Evolutionary conservation across 2,329 filamentous ascomycete genomes (phyloP).

Genomic region (Domatiomyces globalis): DNA sequence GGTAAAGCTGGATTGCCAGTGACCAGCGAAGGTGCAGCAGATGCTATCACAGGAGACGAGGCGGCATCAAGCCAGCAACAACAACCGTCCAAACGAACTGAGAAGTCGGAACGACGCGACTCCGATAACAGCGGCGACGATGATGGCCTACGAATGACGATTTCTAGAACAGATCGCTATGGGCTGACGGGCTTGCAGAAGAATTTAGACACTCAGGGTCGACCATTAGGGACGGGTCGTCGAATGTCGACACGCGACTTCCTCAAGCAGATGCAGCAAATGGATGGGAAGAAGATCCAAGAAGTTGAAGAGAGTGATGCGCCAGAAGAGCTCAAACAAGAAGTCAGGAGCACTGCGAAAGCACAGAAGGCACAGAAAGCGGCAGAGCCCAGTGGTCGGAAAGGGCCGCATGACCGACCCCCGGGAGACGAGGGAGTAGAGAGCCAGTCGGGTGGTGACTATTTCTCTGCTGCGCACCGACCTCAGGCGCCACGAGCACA

Average conservation of each 20-base stretch:
- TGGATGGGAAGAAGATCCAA: slow-evolving; percentile 46
- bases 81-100: neutral
- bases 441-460: neutral
- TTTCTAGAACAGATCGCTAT: slow-evolving; percentile 34
- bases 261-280: slow-evolving; percentile 45
- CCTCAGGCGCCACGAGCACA: neutral
- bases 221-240: slow-evolving; percentile 26
- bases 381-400: slow-evolving; percentile 10
- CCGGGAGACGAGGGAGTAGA: slow-evolving; percentile 3
- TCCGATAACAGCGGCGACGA: slow-evolving; percentile 25
- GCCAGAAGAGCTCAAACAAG: slow-evolving; percentile 27
- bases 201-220: slow-evolving; percentile 13
- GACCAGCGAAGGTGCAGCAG: slow-evolving; percentile 9
- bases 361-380: slow-evolving; percentile 18
- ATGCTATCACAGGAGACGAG: slow-evolving; percentile 2
- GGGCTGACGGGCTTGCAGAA: slow-evolving; percentile 29
- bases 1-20: slow-evolving; percentile 4
- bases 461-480: slow-evolving; percentile 1
- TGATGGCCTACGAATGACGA: slow-evolving; percentile 48
- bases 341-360: slow-evolving; percentile 23
- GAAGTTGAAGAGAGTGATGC: slow-evolving; percentile 30
- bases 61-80: slow-evolving; percentile 19
- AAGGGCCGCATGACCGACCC: slow-evolving; percentile 13
- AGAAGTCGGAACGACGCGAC: slow-evolving; percentile 14
- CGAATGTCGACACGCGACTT: slow-evolving; percentile 53